Evolutionary conservation across 225 moss, liverwort and hornwort species (phyloP), one percentile per base, ranked within the genome.

Genomic region (Polytrichum commune): DNA sequence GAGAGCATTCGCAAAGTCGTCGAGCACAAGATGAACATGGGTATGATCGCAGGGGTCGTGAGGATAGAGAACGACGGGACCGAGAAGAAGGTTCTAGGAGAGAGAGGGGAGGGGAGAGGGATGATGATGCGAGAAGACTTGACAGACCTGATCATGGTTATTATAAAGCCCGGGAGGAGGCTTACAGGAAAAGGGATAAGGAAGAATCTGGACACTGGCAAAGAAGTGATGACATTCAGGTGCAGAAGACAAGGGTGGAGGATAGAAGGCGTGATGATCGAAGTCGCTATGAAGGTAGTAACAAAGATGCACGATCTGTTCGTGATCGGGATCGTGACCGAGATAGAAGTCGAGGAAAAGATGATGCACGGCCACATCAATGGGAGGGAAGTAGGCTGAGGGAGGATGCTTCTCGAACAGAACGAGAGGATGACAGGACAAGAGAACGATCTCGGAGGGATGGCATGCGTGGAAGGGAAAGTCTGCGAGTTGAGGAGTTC

Each of bases 401-500:
- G 64, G 84, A 84, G 70, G 86, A 79, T 74, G 80, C 69, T 69
- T 81, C 85, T 77, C 89, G 85, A 81, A 76, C 64, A 80, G 89
- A 87, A 10, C 87, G 83, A 19, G 93, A 92, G 29, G 96, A 93
- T 57, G 93, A 93, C 67, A 84, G 90, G 62, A 74, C 66, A 55
- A 74, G 82, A 69, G 88, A 85, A 38, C 27, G 64, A 16, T 54
- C 84, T 64, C 78, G 88, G 68, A 54, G 62, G 24, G 84, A 85
- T 18, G 75, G 73, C 28, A 72, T 81, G 60, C 74, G 87, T 23
- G 87, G 76, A 61, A 81, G 81, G 66, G 81, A 83, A 54, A 91
- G 81, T 65, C 87, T 84, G 57, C 84, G 93, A 72, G 61, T 65
- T 46, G 91, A 93, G 54, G 90, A 85, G 63, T 76, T 80, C 3